Conservation (phyloP, 2,329 filamentous ascomycete genomes). For the Orbilia brochopaga region DNA sequence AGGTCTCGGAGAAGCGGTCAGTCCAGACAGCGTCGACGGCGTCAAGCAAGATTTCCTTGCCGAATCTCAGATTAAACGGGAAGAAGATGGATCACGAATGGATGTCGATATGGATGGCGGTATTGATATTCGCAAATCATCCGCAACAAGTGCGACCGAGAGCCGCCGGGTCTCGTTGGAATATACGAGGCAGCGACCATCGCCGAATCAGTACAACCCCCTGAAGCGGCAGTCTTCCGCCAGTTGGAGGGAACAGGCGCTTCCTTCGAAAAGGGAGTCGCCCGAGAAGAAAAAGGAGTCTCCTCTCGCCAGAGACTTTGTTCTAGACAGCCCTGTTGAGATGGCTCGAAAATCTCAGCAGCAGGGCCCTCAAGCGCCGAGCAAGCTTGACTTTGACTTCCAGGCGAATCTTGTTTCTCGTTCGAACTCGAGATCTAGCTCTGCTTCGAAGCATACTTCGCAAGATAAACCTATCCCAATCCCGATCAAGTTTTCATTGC, state of each 20-base stretch:
- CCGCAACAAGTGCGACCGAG: conserved; percentile 1
- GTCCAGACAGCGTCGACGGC: conserved; percentile 31
- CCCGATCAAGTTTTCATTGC: conserved; percentile 34
- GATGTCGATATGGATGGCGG: conserved; percentile 20
- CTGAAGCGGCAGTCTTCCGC: conserved; percentile 49
- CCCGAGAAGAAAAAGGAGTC: conserved; percentile 39
- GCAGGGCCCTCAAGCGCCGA: conserved; percentile 20
- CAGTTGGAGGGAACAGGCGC: conserved; percentile 46
- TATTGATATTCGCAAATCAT: conserved; percentile 24
- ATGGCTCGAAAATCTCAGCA: conserved; percentile 38
- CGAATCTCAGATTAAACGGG: conserved; percentile 35
- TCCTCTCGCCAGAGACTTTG: conserved; percentile 22
- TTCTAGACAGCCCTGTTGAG: conserved; percentile 41
- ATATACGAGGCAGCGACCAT: conserved; percentile 34
- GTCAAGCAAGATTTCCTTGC: conserved; percentile 40
- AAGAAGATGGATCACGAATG: conserved; percentile 23
- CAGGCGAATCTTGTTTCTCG: conserved; percentile 27
- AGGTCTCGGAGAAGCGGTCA: conserved; percentile 25
- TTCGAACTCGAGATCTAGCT: conserved; percentile 39
- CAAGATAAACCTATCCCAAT: conserved; percentile 11
- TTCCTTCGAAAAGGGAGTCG: conserved; percentile 48
- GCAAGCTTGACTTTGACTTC: conserved; percentile 44
- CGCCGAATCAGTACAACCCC: conserved; percentile 49
- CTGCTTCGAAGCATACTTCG: conserved; percentile 24
- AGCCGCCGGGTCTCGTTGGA: conserved; percentile 33